Evolutionary conservation across 164 flowering plant species (phyloP).

Genomic region (Umbellularia californica): DNA sequence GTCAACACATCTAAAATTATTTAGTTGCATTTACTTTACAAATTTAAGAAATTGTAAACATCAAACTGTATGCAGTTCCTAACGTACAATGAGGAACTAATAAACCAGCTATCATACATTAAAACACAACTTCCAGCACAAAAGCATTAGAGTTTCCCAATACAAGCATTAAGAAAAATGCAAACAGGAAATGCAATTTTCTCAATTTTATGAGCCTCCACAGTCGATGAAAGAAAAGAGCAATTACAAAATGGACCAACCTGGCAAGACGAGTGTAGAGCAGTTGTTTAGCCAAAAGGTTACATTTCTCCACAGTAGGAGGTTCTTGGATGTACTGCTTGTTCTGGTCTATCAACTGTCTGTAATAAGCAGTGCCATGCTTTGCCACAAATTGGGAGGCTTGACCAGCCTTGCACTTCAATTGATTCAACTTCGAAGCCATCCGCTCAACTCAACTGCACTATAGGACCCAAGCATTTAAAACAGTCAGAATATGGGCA

Average conservation of each 20-base stretch:
- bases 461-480: neutral
- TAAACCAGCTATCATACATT: no score
- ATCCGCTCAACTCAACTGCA: neutral
- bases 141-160: no score
- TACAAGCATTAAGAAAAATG: no score
- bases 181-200: no score
- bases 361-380: conserved; percentile 18
- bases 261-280: conserved; percentile 23
- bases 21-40: no score
- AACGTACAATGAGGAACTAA: no score
- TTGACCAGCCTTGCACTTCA: conserved; percentile 9
- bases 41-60: no score
- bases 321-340: conserved; percentile 19
- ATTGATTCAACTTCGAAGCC: conserved; percentile 17
- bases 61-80: no score
- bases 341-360: conserved; percentile 21
- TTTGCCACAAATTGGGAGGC: conserved; percentile 17
- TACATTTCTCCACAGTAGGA: conserved; percentile 18
- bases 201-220: no score
- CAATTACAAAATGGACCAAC: conserved; percentile 1
- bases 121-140: no score
- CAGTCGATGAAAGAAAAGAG: no score
- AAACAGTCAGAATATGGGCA: neutral
- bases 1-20: no score
- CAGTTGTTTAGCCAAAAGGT: conserved; percentile 13